Percentiles rank a stretch among this genome's conserved stretches.
These are phyloP conservation scores for Penicillium sp. DNA, from an alignment of 2,329 filamentous ascomycete species.

Conservation along the genomic window DNA sequence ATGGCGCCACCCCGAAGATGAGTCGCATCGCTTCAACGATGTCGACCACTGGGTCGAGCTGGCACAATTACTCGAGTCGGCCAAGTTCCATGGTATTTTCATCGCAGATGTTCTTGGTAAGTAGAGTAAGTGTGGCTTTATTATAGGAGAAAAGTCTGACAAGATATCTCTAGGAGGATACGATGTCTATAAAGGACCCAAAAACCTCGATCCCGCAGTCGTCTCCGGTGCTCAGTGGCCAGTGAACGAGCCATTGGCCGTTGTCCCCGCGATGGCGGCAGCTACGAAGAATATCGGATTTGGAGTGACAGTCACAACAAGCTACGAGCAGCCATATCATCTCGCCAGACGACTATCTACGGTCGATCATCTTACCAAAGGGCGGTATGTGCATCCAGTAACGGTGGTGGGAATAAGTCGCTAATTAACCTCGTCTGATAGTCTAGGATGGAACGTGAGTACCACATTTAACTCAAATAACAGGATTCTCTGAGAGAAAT, in stretches of 20 bases:
- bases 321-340: slow-evolving; percentile 68
- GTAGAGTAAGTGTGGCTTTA: neutral
- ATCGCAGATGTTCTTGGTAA: slow-evolving; percentile 63
- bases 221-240: slow-evolving; percentile 66
- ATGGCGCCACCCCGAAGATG: slow-evolving; percentile 64
- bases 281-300: slow-evolving; percentile 66
- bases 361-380: slow-evolving; percentile 64
- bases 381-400: slow-evolving; percentile 44
- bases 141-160: slow-evolving; percentile 4
- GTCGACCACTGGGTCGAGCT: slow-evolving; percentile 61
- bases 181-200: slow-evolving; percentile 65
- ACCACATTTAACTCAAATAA: neutral
- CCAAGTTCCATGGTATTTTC: slow-evolving; percentile 65
- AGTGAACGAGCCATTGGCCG: slow-evolving; percentile 65
- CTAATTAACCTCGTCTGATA: slow-evolving; percentile 21
- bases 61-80: slow-evolving; percentile 58
- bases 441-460: slow-evolving; percentile 56
- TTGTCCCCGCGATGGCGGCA: slow-evolving; percentile 66
- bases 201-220: slow-evolving; percentile 60
- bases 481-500: too few species aligned
- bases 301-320: slow-evolving; percentile 65
- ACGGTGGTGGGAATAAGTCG: neutral
- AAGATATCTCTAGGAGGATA: slow-evolving; percentile 52
- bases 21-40: slow-evolving; percentile 60
- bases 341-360: slow-evolving; percentile 64